Evolutionary conservation across 2,329 filamentous ascomycete species (phyloP), one percentile per base, ranked within the genome.

Genomic region (Penicillium thymicola): DNA sequence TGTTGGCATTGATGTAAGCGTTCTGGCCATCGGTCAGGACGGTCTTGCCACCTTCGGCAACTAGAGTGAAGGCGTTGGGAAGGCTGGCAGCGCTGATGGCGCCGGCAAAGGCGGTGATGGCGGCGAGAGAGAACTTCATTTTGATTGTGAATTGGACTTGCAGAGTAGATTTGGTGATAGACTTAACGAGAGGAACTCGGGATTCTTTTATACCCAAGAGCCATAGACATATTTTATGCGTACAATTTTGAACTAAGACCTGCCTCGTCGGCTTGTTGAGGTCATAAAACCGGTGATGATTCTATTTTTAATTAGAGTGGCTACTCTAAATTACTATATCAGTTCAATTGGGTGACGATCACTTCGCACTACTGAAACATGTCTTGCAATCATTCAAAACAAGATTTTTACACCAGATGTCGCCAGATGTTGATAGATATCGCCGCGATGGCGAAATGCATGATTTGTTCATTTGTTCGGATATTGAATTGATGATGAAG

Each of bases 61-160:
- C 65, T 16, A 70, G 63, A 28, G 66, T 66, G 52, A 70, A 69
- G 25, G 66, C 61, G 41, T 58, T 38, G 18, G 67, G 67, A 28
- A 69, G 62, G 28, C 51, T 57, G 38, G 56, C 59, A 18, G 66
- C 66, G 25, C 52, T 59, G 55, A 65, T 57, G 40, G 65, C 63
- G 48, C 62, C 59, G 51, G 55, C 55, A 23, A 70, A 61, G 45
- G 53, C 60, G 23, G 62, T 55, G 48, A 67, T 55, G 30, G 65
- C 48, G 54, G 66, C 62, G 42, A 67, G 51, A 18, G 65, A 65
- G 61, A 70, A 67, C 56, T 67, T 68, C 67, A 70, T 69, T 59
- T 50, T 66, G 56, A 47, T 42, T 48, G 21, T 38, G 36, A 36
- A n/a, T 46, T 40, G 23, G 14, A 40, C 14, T 47, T 21, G 14